Evolutionary conservation across 2,329 filamentous ascomycete species (phyloP), one percentile per base, ranked within the genome.

Genomic region (Beauveria asiatica): DNA sequence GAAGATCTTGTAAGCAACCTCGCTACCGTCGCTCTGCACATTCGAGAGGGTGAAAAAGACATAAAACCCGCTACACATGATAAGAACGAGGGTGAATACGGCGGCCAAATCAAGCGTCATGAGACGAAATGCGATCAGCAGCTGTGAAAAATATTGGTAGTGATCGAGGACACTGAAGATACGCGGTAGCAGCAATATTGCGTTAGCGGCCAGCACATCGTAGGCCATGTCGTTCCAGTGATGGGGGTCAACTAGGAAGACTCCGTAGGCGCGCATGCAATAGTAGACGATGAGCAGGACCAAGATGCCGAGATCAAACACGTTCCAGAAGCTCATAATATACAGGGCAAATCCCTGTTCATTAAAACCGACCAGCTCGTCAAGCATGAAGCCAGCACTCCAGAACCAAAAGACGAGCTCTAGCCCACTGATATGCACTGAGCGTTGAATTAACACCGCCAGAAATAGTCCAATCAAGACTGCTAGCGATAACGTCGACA

Each of bases 321-420:
- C 85, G 72, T 97, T 97, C 93, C 93, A 97, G 72, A 97, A 94
- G 71, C 91, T 96, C 86, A 97, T 93, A 68, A 97, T 90, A 74
- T 97, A 97, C 33, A 97, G 83, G 42, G 92, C 92, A 71, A 97
- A 97, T 3, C 93, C 93, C 74, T 97, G 92, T 72, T 97, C 93
- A 65, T 92, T 96, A 78, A 97, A 97, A 11, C 92, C 92, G 19
- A 97, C 92, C 23, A 97, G 83, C 74, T 97, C 93, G 68, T 97
- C 93, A 37, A 97, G 83, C 91, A 97, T 96, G 73, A 95, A 97
- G 0, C 93, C 93, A 27, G 91, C 90, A 70, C 91, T 96, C 92
- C 93, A 97, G 72, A 97, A 90, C 93, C 93, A 97, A 74, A 97
- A 97, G 13, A 96, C 72, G 17, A 97, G 78, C 72, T 97, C 93